phyloP scores from a whole-genome alignment of 2,329 filamentous ascomycete genomes.

The Penicillium sp. region DNA sequence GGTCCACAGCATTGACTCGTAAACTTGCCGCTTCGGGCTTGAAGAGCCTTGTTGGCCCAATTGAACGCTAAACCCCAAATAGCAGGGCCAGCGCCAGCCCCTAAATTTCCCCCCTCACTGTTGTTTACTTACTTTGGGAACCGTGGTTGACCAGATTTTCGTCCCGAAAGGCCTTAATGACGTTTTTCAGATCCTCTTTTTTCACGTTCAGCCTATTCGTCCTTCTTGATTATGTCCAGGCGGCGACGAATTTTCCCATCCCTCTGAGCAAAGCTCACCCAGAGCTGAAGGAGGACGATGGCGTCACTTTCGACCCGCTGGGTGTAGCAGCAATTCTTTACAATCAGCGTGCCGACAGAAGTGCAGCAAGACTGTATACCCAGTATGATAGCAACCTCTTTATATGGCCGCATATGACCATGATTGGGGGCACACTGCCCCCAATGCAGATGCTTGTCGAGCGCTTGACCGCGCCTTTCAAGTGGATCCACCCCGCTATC shows the following conservation, averaged over 20 bases:
- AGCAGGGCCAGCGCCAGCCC: neutral
- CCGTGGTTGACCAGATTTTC: neutral
- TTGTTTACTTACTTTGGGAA: neutral
- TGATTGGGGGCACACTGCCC: constrained; percentile 38
- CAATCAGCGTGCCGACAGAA: constrained; percentile 37
- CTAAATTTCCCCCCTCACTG: neutral
- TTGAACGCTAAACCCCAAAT: constrained; percentile 3
- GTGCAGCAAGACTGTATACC: constrained; percentile 36
- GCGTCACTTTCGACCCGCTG: constrained; percentile 40
- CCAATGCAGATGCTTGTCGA: constrained; percentile 39
- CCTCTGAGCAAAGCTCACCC: neutral
- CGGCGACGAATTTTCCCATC: neutral
- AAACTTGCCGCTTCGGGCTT: neutral
- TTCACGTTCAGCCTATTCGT: neutral
- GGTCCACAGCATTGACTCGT: neutral
- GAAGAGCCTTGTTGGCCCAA: neutral
- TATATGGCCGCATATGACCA: constrained; percentile 39
- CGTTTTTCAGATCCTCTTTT: neutral
- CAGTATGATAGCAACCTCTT: constrained; percentile 35
- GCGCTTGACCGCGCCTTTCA: constrained; percentile 31
- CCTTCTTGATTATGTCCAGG: neutral
- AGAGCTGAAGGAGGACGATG: constrained; percentile 4
- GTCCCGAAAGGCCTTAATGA: neutral
- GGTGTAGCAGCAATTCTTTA: constrained; percentile 38
- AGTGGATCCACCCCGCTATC: constrained; percentile 34